A percentile compares a stretch with the other conserved stretches of the same genome.
phyloP scores from a whole-genome alignment of 2,329 filamentous ascomycete genomes.

The Pseudofabraea citricarpa region DNA sequence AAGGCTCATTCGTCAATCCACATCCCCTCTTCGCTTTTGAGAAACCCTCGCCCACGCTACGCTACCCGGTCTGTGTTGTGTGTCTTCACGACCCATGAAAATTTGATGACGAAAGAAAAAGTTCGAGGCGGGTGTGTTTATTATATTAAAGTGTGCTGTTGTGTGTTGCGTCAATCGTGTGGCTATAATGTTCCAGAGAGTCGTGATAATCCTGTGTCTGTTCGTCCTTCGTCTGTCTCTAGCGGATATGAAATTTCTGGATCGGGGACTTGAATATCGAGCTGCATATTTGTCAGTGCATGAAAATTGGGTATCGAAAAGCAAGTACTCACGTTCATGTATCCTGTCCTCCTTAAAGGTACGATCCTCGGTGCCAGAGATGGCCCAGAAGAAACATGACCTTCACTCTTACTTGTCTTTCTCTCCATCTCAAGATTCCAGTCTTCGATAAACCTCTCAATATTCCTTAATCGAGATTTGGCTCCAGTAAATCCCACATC shows the following conservation, averaged over 20 bases:
- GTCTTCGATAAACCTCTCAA: constrained; percentile 79
- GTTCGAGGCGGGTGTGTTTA: too few species aligned
- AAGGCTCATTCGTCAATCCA: too few species aligned
- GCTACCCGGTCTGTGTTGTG: too few species aligned
- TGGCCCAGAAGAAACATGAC: constrained; percentile 29
- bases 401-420: constrained; percentile 37
- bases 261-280: constrained; percentile 78
- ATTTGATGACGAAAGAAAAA: too few species aligned
- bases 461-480: constrained; percentile 62
- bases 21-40: too few species aligned
- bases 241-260: constrained; percentile 55
- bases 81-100: too few species aligned
- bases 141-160: too few species aligned
- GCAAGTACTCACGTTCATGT: constrained; percentile 67
- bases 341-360: constrained; percentile 75
- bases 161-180: too few species aligned
- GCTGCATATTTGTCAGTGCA: constrained; percentile 38
- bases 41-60: too few species aligned
- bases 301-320: not conserved
- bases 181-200: too few species aligned
- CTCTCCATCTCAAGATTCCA: constrained; percentile 76
- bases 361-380: constrained; percentile 65
- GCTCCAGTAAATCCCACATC: constrained; percentile 74
- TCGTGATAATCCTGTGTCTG: constrained; percentile 10
- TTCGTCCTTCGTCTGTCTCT: constrained; percentile 8